Evolutionary conservation across 192 early-diverging fungal species (phyloP).

Genomic region (Mycoemilia scoparia): DNA sequence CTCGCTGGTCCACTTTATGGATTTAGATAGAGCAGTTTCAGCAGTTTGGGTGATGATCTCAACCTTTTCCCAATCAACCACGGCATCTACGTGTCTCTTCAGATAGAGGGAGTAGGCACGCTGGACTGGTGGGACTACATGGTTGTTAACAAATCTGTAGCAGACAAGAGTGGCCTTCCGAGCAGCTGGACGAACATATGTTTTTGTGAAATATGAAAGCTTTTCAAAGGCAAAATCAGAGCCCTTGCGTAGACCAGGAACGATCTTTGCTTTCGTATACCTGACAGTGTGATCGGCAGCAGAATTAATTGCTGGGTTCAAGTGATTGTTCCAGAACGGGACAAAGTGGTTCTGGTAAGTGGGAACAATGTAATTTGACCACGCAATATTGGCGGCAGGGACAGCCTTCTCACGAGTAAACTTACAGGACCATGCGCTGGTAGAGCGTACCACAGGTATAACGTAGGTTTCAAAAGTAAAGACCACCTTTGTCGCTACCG

Average conservation of each 20-base stretch:
- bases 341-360: slow-evolving; percentile 13
- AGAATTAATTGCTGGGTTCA: slow-evolving; percentile 13
- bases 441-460: slow-evolving; percentile 3
- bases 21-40: not conserved
- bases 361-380: slow-evolving; percentile 13
- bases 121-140: slow-evolving; percentile 12
- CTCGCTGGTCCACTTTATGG: slow-evolving; percentile 1
- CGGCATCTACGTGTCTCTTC: slow-evolving; percentile 18
- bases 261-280: slow-evolving; percentile 12
- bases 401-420: slow-evolving; percentile 9
- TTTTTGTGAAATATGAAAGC: no score
- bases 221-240: slow-evolving; percentile 13
- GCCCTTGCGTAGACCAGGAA: slow-evolving; percentile 5
- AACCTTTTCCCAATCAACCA: slow-evolving; percentile 26
- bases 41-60: slow-evolving; percentile 1
- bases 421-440: not conserved
- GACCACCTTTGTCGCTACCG: slow-evolving; percentile 1
- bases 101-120: slow-evolving; percentile 8
- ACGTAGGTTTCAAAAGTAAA: slow-evolving; percentile 2
- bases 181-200: slow-evolving; percentile 13
- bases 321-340: slow-evolving; percentile 20
- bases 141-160: slow-evolving; percentile 7
- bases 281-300: slow-evolving; percentile 9
- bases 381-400: slow-evolving; percentile 8
- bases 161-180: slow-evolving; percentile 5